Evolutionary conservation across 495 filamentous ascomycete genomes (phyloP).

Genomic region (Aspergillus panamensis): DNA sequence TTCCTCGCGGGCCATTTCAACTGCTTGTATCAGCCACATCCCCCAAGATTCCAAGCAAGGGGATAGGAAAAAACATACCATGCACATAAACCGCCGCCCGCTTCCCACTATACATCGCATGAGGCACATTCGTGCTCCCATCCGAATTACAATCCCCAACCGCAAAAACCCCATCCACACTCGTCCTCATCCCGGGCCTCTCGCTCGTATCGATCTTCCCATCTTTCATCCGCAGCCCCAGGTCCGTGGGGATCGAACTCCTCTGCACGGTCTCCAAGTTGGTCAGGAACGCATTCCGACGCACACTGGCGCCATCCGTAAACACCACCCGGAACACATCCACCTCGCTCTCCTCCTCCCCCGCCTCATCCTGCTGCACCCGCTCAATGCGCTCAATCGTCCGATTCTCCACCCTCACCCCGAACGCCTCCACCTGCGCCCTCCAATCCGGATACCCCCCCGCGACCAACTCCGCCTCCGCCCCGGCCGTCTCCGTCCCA

Average conservation of each 20-base stretch:
- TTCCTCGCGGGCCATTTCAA: conserved; percentile 39
- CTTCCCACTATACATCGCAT: conserved; percentile 58
- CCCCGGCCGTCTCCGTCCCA: conserved; percentile 46
- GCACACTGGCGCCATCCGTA: conserved; percentile 39
- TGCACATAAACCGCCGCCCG: conserved; percentile 53
- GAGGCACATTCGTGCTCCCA: conserved; percentile 55
- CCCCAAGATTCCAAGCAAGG: not conserved
- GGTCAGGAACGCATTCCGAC: conserved; percentile 48
- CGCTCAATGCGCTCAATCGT: conserved; percentile 47
- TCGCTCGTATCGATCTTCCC: conserved; percentile 45
- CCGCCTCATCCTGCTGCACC: conserved; percentile 36
- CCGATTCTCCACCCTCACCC: conserved; percentile 52
- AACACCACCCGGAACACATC: conserved; percentile 57
- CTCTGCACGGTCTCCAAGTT: conserved; percentile 48
- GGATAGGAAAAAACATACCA: conserved; percentile 36
- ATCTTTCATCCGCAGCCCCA: conserved; percentile 42
- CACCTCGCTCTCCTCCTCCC: conserved; percentile 29
- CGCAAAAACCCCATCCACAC: conserved; percentile 48
- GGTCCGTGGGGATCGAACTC: conserved; percentile 29
- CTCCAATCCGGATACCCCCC: conserved; percentile 43
- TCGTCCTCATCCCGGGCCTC: conserved; percentile 41
- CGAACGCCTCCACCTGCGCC: conserved; percentile 43
- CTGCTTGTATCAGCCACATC: conserved; percentile 18
- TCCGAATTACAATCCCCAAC: conserved; percentile 57
- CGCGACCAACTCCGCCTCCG: conserved; percentile 33